Base-by-base conservation (phyloP, 352 stramenopile species). In the Phytophthora melonis region DNA sequence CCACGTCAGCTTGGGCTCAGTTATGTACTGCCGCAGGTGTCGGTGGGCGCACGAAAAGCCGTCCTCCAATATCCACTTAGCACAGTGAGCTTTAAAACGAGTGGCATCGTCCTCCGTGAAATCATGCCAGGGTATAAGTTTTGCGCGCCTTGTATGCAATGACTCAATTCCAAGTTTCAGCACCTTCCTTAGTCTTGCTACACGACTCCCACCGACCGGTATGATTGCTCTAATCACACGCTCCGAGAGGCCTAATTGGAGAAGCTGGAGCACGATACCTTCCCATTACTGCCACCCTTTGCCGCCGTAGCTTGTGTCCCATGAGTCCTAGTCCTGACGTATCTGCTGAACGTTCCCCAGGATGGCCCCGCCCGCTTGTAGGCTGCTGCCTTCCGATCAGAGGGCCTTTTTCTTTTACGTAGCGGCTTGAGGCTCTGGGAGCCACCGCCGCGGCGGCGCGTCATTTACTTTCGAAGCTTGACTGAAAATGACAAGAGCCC, bases 61-160 rank as follows among this genome's bases (percentile, higher is more conserved):
- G 18, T 68, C 53, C 21, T 68, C 52, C 8, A 68, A 23, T 50
- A 62, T 47, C 62, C 62, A 68, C n/a, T 36, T 57, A 14, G 36
- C 18, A 19, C 63, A 63, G 21, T 63, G 39, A 3, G 23, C 9
- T 39, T 57, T 63, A 11, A 69, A 58, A 58, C 8, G 2, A 18
- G n/a, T 27, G 6, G 50, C 1, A 18, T 58, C 49, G 1, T 59
- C 7, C 7, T 66, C 60, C 14, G n/a, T 58, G 34, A 66, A 66
- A 9, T 30, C 60, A 9, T 66, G 60, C 60, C n/a, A 50, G 16
- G 60, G 47, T 50, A 7, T 55, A 47, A 30, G 14, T 1, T 13
- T 23, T 25, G 23, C 4, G 9, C 58, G 41, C 11, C 58, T 23
- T 30, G 39, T 66, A 11, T 58, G 59, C 43, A 27, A 14, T 5